These are phyloP conservation scores for Cryphonectria radicalis DNA, from an alignment of 2,329 filamentous ascomycete species.

Conservation along the genomic window DNA sequence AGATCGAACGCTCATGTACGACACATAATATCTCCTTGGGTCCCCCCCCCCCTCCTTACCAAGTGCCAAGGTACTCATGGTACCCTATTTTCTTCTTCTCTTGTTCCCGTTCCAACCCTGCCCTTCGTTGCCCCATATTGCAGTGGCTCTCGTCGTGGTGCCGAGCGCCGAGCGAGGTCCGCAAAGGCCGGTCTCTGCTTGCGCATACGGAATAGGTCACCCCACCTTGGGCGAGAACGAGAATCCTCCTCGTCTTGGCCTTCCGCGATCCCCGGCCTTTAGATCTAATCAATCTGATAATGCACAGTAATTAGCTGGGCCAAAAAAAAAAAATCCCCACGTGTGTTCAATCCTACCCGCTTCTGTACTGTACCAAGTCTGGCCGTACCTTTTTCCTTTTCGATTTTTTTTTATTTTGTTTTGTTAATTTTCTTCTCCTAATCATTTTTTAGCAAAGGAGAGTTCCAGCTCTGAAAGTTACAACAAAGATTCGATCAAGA, in stretches of 20 bases:
- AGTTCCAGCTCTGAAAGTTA: background rate
- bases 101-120: background rate
- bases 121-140: background rate
- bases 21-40: background rate
- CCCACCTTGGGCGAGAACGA: background rate
- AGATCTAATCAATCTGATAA: constrained; percentile 19
- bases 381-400: background rate
- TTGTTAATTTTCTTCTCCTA: background rate
- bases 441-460: background rate
- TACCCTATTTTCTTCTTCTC: background rate
- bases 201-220: background rate
- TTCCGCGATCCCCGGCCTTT: background rate
- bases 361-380: background rate
- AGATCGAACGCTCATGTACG: background rate
- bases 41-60: background rate
- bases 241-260: background rate
- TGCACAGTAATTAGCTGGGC: background rate
- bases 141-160: background rate
- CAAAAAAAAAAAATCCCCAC: background rate
- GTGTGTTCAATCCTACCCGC: background rate
- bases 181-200: background rate
- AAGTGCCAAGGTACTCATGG: background rate
- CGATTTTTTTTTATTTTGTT: background rate
- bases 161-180: background rate
- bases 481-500: background rate